Conservation (phyloP, 345 rosid genomes). For the Nephelium lappaceum region DNA sequence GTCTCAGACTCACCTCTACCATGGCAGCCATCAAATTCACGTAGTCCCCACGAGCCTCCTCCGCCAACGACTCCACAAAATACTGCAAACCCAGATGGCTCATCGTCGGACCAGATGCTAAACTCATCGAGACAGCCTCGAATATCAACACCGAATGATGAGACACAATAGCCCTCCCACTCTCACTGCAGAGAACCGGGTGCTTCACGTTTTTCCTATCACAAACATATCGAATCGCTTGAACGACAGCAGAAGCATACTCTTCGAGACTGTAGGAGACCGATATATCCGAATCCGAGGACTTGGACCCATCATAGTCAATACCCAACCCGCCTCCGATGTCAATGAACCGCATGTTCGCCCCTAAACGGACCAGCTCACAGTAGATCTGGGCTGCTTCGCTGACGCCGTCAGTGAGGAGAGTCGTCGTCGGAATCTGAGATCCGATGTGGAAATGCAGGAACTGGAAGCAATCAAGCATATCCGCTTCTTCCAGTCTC, state of each 20-base stretch:
- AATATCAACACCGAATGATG: conserved; percentile 86
- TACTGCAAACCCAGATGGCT: conserved; percentile 49
- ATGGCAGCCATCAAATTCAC: conserved; percentile 54
- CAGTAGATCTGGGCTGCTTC: conserved; percentile 92
- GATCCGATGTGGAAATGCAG: conserved; percentile 96
- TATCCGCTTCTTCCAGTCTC: conserved; percentile 58
- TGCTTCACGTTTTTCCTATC: conserved; percentile 73
- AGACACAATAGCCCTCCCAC: conserved; percentile 92
- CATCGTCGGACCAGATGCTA: conserved; percentile 28
- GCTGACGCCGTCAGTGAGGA: conserved; percentile 71
- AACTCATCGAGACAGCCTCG: conserved; percentile 65
- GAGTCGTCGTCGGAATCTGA: conserved; percentile 76
- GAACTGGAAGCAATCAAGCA: conserved; percentile 84
- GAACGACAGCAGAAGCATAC: conserved; percentile 85
- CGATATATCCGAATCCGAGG: conserved; percentile 79
- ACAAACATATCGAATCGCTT: conserved; percentile 60
- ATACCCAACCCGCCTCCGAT: conserved; percentile 93
- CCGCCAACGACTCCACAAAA: conserved; percentile 55
- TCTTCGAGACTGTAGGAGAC: conserved; percentile 84
- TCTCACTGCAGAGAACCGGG: conserved; percentile 83
- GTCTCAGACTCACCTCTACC: conserved; percentile 64
- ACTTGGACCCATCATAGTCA: conserved; percentile 93
- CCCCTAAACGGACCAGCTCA: conserved; percentile 91
- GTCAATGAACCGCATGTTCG: conserved; percentile 74
- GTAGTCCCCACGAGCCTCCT: conserved; percentile 69